Base-by-base conservation (phyloP, 169 alveolate species). In the Theileria parva region DNA sequence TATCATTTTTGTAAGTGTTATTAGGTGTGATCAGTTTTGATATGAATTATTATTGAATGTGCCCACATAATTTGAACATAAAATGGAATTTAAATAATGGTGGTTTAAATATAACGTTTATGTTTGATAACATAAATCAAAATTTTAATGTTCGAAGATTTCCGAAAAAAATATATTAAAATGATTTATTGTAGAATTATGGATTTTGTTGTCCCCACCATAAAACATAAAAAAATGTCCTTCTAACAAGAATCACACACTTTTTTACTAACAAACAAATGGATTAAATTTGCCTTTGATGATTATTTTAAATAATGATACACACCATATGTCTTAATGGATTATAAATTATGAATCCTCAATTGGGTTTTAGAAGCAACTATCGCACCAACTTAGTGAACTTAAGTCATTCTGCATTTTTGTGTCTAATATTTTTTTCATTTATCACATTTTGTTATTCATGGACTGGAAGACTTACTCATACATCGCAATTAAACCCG, bases 401-500 rank as follows among this genome's bases (percentile, higher is more conserved):
- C 50, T 7, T 21, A 19, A 53, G 53, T 53, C 55, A 25, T 51
- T 34, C 23, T 2, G 15, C 39, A 51, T 28, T 27, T 28, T 55
- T 48, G 9, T 44, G 50, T 37, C 34, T 68, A 44, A 65, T 48
- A 27, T 25, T 39, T n/a, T 8, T 59, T 28, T 27, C 34, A 69
- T 50, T 67, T 48, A 32, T 21, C 34, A 27, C 44, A 32, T 51
- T 50, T 30, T 21, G 61, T 68, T 25, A 25, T 39, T 6, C 77
- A 17, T 73, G 84, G 84, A 71, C 34, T 1, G 79, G 81, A 69
- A 44, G 59, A 19, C 37, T 30, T 8, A 23, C 81, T 15, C 19
- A 23, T 37, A 39, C 6, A 72, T 76, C 81, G 84, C 84, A 76
- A 9, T 79, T 69, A 30, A 8, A 50, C 28, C 55, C 64, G 55